Evolutionary conservation across 257 asterid species (phyloP).

Genomic region (Lantana camara): DNA sequence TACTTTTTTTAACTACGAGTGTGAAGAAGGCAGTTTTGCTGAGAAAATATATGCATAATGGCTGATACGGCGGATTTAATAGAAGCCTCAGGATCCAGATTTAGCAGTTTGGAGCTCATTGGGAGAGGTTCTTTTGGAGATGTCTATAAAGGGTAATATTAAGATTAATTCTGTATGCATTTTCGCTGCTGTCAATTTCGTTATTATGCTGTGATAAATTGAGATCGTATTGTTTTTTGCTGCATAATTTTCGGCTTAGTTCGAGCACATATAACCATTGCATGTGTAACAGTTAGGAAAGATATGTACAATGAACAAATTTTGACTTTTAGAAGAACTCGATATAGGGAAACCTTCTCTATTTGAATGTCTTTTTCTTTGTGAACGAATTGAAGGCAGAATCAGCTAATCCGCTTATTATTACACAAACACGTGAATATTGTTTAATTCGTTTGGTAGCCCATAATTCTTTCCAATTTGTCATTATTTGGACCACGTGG

Average conservation of each 20-base stretch:
- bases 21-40: slow-evolving; percentile 18
- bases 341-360: slow-evolving; percentile 3
- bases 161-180: slow-evolving; percentile 1
- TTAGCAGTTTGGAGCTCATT: slow-evolving; percentile 85
- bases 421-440: not conserved
- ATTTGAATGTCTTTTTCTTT: slow-evolving; percentile 2
- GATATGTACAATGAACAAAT: not conserved
- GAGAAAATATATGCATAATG: slow-evolving; percentile 39
- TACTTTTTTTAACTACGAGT: slow-evolving; percentile 20
- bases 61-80: slow-evolving; percentile 75
- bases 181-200: slow-evolving; percentile 16
- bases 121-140: slow-evolving; percentile 99
- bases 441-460: slow-evolving; percentile 20
- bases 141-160: slow-evolving; percentile 87
- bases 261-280: not conserved
- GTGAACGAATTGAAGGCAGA: not conserved
- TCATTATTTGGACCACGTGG: not conserved
- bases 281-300: not conserved
- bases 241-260: not conserved
- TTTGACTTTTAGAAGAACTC: not conserved
- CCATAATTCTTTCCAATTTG: slow-evolving; percentile 7
- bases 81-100: slow-evolving; percentile 89
- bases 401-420: not conserved
- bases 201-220: slow-evolving; percentile 10
- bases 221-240: not conserved